These are phyloP conservation scores for Dendryphion nanum DNA, from an alignment of 2,329 filamentous ascomycete genomes.

Conservation along the genomic window DNA sequence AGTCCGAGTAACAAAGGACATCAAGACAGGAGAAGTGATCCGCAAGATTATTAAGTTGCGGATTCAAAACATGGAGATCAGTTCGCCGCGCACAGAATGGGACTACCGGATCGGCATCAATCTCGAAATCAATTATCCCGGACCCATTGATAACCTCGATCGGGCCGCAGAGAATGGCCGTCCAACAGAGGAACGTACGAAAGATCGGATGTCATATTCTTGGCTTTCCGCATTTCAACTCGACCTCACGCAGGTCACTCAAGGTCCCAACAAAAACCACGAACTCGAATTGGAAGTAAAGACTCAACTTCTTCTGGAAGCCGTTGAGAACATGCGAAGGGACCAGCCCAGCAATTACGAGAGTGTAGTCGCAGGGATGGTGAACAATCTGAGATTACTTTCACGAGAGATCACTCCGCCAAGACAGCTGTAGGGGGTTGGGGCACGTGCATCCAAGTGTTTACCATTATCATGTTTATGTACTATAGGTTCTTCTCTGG, in stretches of 20 bases:
- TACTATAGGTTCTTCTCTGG: neutral
- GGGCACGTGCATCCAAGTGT: neutral
- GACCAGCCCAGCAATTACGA: conserved; percentile 51
- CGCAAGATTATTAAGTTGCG: conserved; percentile 89
- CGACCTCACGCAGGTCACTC: conserved; percentile 85
- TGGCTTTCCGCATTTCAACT: conserved; percentile 80
- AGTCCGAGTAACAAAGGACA: conserved; percentile 66
- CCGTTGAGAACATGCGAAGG: conserved; percentile 59
- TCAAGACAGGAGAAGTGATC: conserved; percentile 66
- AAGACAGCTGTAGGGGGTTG: neutral
- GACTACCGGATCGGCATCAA: conserved; percentile 95
- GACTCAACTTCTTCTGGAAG: conserved; percentile 62
- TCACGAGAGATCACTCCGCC: conserved; percentile 34
- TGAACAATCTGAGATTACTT: conserved; percentile 60
- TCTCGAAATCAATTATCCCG: conserved; percentile 81
- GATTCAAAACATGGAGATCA: conserved; percentile 84
- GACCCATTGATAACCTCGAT: conserved; percentile 57
- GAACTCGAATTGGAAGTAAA: conserved; percentile 78
- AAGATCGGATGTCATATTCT: conserved; percentile 88
- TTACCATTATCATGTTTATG: neutral
- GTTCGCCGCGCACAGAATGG: conserved; percentile 72
- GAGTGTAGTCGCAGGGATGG: conserved; percentile 68
- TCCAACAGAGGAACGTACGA: conserved; percentile 62
- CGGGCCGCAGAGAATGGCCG: conserved; percentile 43
- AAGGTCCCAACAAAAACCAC: conserved; percentile 63